A percentile compares a stretch with the other conserved stretches of the same genome.
Evolutionary conservation across 2,329 filamentous ascomycete species (phyloP).

Genomic region (Fusarium ambrosium): DNA sequence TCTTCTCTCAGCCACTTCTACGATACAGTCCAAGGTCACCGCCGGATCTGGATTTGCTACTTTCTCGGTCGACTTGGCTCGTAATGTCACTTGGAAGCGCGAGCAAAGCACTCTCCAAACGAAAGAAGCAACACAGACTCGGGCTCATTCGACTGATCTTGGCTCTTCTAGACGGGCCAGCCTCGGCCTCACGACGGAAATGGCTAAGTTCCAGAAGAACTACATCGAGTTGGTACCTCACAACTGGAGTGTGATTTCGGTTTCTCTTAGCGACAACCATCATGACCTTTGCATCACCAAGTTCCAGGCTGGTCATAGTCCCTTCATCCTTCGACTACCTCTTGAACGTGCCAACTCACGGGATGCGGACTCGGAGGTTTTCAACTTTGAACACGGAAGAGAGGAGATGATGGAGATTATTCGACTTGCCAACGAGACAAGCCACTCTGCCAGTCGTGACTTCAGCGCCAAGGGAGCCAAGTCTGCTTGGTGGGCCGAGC

Average conservation of each 20-base stretch:
- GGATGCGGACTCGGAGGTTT: slow-evolving; percentile 82
- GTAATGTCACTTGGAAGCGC: slow-evolving; percentile 76
- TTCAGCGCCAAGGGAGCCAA: slow-evolving; percentile 82
- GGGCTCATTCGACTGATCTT: slow-evolving; percentile 7
- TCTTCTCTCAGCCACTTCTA: slow-evolving; percentile 72
- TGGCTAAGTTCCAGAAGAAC: slow-evolving; percentile 78
- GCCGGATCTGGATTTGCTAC: slow-evolving; percentile 70
- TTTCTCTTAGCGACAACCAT: slow-evolving; percentile 84
- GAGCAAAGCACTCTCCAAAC: slow-evolving; percentile 70
- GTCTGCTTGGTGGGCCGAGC: slow-evolving; percentile 89
- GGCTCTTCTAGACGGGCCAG: slow-evolving; percentile 55
- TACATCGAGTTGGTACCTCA: slow-evolving; percentile 89
- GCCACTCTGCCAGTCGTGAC: slow-evolving; percentile 75
- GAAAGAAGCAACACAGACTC: slow-evolving; percentile 23
- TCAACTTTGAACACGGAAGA: slow-evolving; percentile 85
- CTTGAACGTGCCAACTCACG: slow-evolving; percentile 85
- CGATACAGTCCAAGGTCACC: slow-evolving; percentile 59
- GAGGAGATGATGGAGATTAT: slow-evolving; percentile 88
- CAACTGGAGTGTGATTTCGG: slow-evolving; percentile 87
- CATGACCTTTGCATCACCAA: slow-evolving; percentile 93
- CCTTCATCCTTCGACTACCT: slow-evolving; percentile 89
- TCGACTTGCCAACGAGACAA: slow-evolving; percentile 82
- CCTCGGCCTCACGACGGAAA: slow-evolving; percentile 64
- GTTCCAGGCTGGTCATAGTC: slow-evolving; percentile 79
- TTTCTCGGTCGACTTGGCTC: slow-evolving; percentile 76